phyloP scores from a whole-genome alignment of 2,329 filamentous ascomycete genomes.

The Trichoderma cornu-damae region DNA sequence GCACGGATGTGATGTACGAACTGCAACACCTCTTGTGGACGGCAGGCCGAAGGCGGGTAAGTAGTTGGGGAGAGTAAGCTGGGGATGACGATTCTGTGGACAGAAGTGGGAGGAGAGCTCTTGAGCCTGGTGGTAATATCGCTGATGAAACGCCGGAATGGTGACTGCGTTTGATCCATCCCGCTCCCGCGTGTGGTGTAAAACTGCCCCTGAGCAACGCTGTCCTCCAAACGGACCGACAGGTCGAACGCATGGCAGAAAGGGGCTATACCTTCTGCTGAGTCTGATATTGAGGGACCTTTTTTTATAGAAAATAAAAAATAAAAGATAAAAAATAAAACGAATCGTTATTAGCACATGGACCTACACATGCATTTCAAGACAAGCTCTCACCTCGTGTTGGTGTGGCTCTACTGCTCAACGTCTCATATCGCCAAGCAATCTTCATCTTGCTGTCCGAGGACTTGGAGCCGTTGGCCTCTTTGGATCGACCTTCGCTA shows the following conservation, averaged over 20 bases:
- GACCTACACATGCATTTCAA: neutral
- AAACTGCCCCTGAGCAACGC: slow-evolving; percentile 47
- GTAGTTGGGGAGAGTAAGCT: slow-evolving; percentile 79
- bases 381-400: slow-evolving; percentile 11
- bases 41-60: slow-evolving; percentile 64
- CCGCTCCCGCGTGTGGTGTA: slow-evolving; percentile 45
- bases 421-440: slow-evolving; percentile 89
- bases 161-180: slow-evolving; percentile 24
- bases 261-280: slow-evolving; percentile 23
- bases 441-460: slow-evolving; percentile 88
- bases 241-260: slow-evolving; percentile 74
- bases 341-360: neutral
- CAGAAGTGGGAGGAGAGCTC: slow-evolving; percentile 51
- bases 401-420: slow-evolving; percentile 51
- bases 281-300: slow-evolving; percentile 19
- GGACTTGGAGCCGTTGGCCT: slow-evolving; percentile 35
- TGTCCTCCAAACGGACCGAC: slow-evolving; percentile 54
- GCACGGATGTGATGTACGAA: slow-evolving; percentile 76
- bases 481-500: slow-evolving; percentile 37
- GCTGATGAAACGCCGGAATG: slow-evolving; percentile 59
- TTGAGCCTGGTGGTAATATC: slow-evolving; percentile 52
- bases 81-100: slow-evolving; percentile 83
- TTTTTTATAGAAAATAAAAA: too few relatives aligned
- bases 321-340: too few relatives aligned
- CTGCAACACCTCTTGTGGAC: slow-evolving; percentile 68